phyloP scores from a whole-genome alignment of 768 basidiomycete genomes.

The Mycena latifolia region DNA sequence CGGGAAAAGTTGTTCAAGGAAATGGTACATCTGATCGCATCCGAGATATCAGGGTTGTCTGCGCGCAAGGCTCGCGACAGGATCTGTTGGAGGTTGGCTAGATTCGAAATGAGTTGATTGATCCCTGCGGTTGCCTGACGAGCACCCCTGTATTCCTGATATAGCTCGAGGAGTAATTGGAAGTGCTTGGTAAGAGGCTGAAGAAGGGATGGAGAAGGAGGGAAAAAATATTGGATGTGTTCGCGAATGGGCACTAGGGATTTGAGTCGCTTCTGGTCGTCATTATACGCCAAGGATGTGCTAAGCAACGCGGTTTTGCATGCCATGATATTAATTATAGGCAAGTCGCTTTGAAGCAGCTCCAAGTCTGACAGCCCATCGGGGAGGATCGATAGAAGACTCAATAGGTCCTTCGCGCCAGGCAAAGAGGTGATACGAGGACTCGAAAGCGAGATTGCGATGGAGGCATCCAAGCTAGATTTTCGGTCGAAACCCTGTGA shows the following conservation, averaged over 20 bases:
- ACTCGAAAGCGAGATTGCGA: conserved; percentile 16
- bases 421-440: conserved; percentile 16
- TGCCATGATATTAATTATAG: not conserved
- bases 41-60: not conserved
- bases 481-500: conserved; percentile 20
- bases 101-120: not conserved
- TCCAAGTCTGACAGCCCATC: not conserved
- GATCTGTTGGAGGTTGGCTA: not conserved
- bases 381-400: conserved; percentile 1
- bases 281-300: not conserved
- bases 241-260: not conserved
- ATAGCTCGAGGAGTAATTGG: not conserved
- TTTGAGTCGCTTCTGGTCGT: not conserved
- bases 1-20: not conserved
- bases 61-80: not conserved
- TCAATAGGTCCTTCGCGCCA: too few species aligned
- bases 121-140: too few species aligned
- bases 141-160: not conserved
- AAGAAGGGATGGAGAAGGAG: not conserved
- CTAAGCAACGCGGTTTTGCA: not conserved
- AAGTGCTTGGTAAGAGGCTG: not conserved
- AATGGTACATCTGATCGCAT: not conserved
- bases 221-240: not conserved
- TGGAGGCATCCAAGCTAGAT: conserved; percentile 22
- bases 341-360: not conserved